A percentile compares a stretch with the other conserved stretches of the same genome.
Conservation (phyloP, 257 asterid genomes). For the Eucommia ulmoides region DNA sequence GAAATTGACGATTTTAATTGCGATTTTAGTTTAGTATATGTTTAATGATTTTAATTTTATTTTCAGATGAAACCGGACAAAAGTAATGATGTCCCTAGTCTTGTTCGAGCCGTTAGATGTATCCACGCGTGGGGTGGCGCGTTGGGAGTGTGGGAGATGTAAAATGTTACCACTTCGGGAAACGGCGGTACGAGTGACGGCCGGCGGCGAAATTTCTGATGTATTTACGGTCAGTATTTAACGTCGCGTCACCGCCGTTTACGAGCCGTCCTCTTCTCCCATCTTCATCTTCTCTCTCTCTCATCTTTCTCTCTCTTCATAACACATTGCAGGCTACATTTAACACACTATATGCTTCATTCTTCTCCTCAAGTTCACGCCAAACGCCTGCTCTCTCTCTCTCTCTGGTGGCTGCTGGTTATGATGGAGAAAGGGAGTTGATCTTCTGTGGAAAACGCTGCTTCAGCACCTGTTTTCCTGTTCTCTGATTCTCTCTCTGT, state of each 20-base stretch:
- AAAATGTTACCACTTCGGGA: slow-evolving; percentile 28
- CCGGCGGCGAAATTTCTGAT: slow-evolving; percentile 16
- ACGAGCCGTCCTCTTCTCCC: not conserved
- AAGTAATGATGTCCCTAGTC: too few species aligned
- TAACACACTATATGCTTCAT: slow-evolving; percentile 10
- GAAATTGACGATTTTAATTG: too few species aligned
- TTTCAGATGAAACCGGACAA: too few species aligned
- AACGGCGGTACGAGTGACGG: slow-evolving; percentile 54
- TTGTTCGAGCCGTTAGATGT: too few species aligned
- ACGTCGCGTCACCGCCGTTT: slow-evolving; percentile 97
- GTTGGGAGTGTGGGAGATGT: too few species aligned
- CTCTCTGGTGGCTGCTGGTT: slow-evolving; percentile 10
- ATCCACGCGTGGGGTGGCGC: too few species aligned
- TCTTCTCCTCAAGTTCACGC: slow-evolving; percentile 80
- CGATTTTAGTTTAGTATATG: too few species aligned
- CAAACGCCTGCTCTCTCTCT: slow-evolving; percentile 64
- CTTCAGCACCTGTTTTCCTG: not conserved
- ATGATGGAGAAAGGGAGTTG: not conserved
- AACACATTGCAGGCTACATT: slow-evolving; percentile 9
- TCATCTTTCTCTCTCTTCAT: slow-evolving; percentile 35
- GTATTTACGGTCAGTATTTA: slow-evolving; percentile 25
- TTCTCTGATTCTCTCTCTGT: too few species aligned
- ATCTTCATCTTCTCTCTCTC: not conserved
- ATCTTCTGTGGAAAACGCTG: not conserved
- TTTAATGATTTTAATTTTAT: too few species aligned